Evolutionary conservation across 31 red algal genomes (phyloP), one percentile per base, ranked within the genome.

Genomic region (Asparagopsis taxiformis): DNA sequence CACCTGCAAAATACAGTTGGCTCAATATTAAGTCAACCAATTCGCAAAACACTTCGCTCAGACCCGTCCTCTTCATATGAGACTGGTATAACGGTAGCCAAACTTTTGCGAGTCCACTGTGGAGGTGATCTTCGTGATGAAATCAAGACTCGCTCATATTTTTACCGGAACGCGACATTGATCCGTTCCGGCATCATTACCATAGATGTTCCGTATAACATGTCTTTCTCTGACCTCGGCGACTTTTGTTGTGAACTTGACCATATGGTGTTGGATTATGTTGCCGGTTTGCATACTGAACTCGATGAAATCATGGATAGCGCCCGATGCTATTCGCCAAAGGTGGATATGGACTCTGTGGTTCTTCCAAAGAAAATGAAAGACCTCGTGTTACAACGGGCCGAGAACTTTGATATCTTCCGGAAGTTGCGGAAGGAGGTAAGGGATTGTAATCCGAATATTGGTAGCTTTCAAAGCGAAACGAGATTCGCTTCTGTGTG

Each of bases 251-350:
- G 77, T 53, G 77, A 81, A 21, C 43, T 81, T 62, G 77, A 81
- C 65, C 77, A 81, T 59, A 81, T 81, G 77, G 77, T 81, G 20
- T 35, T 81, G 19, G 77, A 81, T 36, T 81, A 81, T 52, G 77
- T 81, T 33, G 77, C 77, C 33, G 77, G 77, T 0, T 43, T 81
- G 77, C 51, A 55, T 26, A 81, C 77, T 20, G 77, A 81, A 25
- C 35, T 81, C 31, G 63, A 68, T 44, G 77, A 81, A 22, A 70
- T 81, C 13, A 81, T 81, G 77, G 77, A 81, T 31, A 70, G 64
- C 50, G 77, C 77, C 32, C 46, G 77, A 20, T 81, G 77, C 43
- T 81, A 81, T 59, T 81, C 65, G n/a, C 77, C 77, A 25, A 81
- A 81, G 32, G 65, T 81, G 32, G 63, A 68, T 34, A 81, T 81